Conservation (phyloP, 148 eudicot species). For the Amaranthus hypochondriacus region DNA sequence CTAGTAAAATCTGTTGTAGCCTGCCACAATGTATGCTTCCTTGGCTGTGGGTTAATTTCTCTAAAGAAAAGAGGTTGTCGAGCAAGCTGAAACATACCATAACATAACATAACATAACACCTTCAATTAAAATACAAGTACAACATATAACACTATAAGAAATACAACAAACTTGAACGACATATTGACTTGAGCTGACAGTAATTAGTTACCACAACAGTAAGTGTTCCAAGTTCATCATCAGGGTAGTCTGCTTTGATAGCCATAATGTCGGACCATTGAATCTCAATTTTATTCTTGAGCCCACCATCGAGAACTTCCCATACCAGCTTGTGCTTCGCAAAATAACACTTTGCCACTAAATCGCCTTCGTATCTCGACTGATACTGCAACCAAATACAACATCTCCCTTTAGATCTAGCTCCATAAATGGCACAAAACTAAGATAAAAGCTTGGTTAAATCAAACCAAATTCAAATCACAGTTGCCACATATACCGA, state of each 20-base stretch:
- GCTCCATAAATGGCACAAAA: neutral
- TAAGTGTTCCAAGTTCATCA: constrained; percentile 39
- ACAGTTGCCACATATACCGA: neutral
- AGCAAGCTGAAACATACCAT: constrained; percentile 40
- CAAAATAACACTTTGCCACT: constrained; percentile 53
- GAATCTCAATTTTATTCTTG: constrained; percentile 48
- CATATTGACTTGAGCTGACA: neutral
- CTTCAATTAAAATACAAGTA: constrained; percentile 10
- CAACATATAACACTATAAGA: neutral
- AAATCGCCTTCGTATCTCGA: constrained; percentile 52
- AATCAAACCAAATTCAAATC: neutral
- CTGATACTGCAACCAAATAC: constrained; percentile 30
- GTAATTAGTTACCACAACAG: constrained; percentile 33
- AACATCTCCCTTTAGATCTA: neutral
- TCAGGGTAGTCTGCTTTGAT: constrained; percentile 40
- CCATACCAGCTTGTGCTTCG: constrained; percentile 54
- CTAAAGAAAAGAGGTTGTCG: constrained; percentile 63
- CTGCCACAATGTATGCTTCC: constrained; percentile 76
- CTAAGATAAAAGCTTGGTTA: neutral
- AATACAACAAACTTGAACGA: neutral
- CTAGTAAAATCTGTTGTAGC: constrained; percentile 57
- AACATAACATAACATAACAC: neutral
- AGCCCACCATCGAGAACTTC: constrained; percentile 53
- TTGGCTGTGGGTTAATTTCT: constrained; percentile 70
- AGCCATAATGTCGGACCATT: constrained; percentile 54